Evolutionary conservation across 2,329 filamentous ascomycete species (phyloP), one percentile per base, ranked within the genome.

Genomic region (Bipolaris cookei): DNA sequence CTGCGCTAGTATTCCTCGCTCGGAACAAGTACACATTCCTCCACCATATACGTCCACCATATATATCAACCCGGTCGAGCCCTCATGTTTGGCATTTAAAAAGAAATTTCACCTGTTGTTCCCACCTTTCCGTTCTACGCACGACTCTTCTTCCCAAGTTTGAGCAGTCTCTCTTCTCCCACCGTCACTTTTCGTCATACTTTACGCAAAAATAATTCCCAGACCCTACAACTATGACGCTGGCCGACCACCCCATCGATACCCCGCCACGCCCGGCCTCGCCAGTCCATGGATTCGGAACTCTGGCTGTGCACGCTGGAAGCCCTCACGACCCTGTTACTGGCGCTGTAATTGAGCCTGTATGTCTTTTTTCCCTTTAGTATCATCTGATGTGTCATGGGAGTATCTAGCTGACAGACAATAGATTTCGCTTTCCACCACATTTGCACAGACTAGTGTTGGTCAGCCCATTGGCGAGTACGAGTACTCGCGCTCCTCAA

Each of bases 401-500:
- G 44, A 38, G 7, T 4, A 25, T 6, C 13, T 38, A 8, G 45
- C 45, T 48, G 21, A 48, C 21, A 34, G 7, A 11, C 3, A 44
- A 30, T 63, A 87, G 83, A 97, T 99, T 77, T 97, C 94, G 8
- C 87, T 99, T 21, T 97, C 93, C 21, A 98, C 95, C 14, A 99
- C 95, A 5, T 99, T 94, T 74, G 92, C 91, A n/a, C 95, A 99
- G 81, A 88, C 87, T 13, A 86, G 87, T 11, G 92, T 97, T 20
- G 95, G 94, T 63, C 87, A 90, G 77, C 95, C 95, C 1, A 82
- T 98, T 28, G 95, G 95, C 72, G 81, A 82, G 62, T 97, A 93
- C 80, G 95, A 99, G 80, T 99, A 99, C 83, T 92, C 90, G 51
- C 88, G 95, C 61, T 96, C 91, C 72, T 88, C 91, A 62, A 99